Base-by-base conservation (phyloP, 2,329 filamentous ascomycete genomes). In the Chrysosporium keratinophilum region DNA sequence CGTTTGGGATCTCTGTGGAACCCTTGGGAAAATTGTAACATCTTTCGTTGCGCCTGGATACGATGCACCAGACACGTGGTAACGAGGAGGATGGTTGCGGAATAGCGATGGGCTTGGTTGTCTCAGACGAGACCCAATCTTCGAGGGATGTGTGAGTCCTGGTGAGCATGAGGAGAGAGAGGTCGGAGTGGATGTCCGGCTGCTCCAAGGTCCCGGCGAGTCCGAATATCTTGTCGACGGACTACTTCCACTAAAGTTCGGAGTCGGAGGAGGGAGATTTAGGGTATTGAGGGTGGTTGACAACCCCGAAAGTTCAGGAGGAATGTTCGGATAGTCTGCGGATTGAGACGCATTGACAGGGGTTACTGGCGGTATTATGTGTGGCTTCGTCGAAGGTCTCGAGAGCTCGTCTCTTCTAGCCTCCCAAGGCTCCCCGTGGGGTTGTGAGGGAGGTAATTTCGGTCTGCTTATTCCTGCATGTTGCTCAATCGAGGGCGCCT, bases 141-240 rank as follows among this genome's bases (percentile, higher is more conserved):
- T 73, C 2, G 64, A 62, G n/a, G 72, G 65, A 15, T 71, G 66
- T 37, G 69, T 63, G 51, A 74, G 67, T 5, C 72, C 71, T 4
- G 74, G 74, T 3, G 74, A 76, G 54, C 73, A 71, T 11, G 74
- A 76, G 10, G 73, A 76, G 54, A 75, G 61, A 2, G 74, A 75
- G 12, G 73, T 75, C 1, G 74, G 74, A 3, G 74, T 77, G 5
- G 74, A 76, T 5, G 66, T 71, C 51, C 72, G 66, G 56, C 65
- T 66, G 59, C 72, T 72, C 70, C 70, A 75, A 54, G 71, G 65
- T 5, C 72, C 71, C 0, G 72, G 72, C 10, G 72, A 75, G 33
- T 69, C 70, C 7, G 72, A 73, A 50, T 73, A 73, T 50, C 70
- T 65, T 34, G 72, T 75, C 2, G 72, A 75, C 19, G 72, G 71